Conservation (phyloP, 1,139 yeast genomes). For the Yueomyces sp. region DNA sequence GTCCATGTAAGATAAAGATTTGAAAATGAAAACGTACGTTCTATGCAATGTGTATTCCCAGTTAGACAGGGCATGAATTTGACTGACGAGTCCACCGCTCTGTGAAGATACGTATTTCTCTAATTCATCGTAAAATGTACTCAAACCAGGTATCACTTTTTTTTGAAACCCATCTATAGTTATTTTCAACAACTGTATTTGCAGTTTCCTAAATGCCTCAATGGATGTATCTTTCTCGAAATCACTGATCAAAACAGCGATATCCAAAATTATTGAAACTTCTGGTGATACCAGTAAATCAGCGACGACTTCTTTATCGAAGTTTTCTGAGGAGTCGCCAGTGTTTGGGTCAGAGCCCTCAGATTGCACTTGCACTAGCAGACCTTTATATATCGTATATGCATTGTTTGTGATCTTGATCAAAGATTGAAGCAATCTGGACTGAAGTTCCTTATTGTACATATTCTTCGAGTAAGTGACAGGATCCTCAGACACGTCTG, state of each 20-base stretch:
- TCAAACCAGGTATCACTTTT: constrained; percentile 13
- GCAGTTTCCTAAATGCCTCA: constrained; percentile 17
- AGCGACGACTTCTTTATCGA: constrained; percentile 20
- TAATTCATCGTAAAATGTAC: constrained; percentile 13
- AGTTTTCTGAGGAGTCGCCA: constrained; percentile 17
- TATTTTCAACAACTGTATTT: constrained; percentile 18
- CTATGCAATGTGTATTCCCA: constrained; percentile 36
- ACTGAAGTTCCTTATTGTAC: constrained; percentile 17
- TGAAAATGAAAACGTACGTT: constrained; percentile 27
- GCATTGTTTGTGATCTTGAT: constrained; percentile 25
- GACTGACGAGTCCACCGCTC: constrained; percentile 3
- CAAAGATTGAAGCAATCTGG: constrained; percentile 13
- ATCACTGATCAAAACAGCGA: constrained; percentile 21
- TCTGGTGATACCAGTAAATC: constrained; percentile 28
- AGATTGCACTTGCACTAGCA: constrained; percentile 30
- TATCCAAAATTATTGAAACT: constrained; percentile 21
- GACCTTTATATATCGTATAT: constrained; percentile 35
- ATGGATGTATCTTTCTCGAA: constrained; percentile 16
- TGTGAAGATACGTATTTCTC: constrained; percentile 11
- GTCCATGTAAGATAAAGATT: constrained; percentile 10
- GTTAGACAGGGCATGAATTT: constrained; percentile 19
- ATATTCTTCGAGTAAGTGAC: constrained; percentile 10
- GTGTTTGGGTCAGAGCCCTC: constrained; percentile 23
- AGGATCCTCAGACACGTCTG: constrained; percentile 6
- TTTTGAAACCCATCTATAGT: constrained; percentile 11